phyloP scores from a whole-genome alignment of 441 rosid genomes.

The Metrosideros polymorpha region DNA sequence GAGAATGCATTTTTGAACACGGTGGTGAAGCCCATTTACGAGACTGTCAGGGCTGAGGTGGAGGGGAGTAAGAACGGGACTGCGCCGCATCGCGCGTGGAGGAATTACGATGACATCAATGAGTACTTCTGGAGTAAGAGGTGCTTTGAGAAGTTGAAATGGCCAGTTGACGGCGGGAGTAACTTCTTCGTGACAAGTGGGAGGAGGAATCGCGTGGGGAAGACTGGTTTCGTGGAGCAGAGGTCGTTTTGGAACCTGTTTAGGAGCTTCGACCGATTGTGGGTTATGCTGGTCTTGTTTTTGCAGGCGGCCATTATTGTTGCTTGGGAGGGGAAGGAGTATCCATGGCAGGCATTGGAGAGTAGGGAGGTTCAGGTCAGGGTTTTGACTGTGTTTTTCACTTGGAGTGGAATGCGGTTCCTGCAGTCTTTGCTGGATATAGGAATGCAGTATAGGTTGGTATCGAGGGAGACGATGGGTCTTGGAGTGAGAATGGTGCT shows the following conservation, averaged over 20 bases:
- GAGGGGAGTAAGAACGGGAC: conserved; percentile 68
- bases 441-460: conserved; percentile 44
- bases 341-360: conserved; percentile 57
- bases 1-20: conserved; percentile 57
- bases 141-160: conserved; percentile 69
- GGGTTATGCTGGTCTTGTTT: conserved; percentile 82
- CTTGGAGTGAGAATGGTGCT: conserved; percentile 66
- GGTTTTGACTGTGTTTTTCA: conserved; percentile 60
- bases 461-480: conserved; percentile 64
- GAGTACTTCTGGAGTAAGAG: conserved; percentile 87
- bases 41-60: conserved; percentile 53
- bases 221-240: conserved; percentile 90
- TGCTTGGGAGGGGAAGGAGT: conserved; percentile 53
- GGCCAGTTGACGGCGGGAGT: conserved; percentile 77
- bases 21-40: conserved; percentile 75
- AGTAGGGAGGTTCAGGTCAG: conserved; percentile 45
- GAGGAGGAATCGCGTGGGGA: conserved; percentile 52
- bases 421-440: conserved; percentile 74
- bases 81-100: conserved; percentile 65
- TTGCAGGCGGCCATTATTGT: conserved; percentile 73
- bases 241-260: conserved; percentile 74
- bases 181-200: conserved; percentile 47
- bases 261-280: conserved; percentile 77
- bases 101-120: conserved; percentile 84
- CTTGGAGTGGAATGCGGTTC: conserved; percentile 82